phyloP scores from a whole-genome alignment of 768 basidiomycete species.

The Kwoniella mangroviensis region DNA sequence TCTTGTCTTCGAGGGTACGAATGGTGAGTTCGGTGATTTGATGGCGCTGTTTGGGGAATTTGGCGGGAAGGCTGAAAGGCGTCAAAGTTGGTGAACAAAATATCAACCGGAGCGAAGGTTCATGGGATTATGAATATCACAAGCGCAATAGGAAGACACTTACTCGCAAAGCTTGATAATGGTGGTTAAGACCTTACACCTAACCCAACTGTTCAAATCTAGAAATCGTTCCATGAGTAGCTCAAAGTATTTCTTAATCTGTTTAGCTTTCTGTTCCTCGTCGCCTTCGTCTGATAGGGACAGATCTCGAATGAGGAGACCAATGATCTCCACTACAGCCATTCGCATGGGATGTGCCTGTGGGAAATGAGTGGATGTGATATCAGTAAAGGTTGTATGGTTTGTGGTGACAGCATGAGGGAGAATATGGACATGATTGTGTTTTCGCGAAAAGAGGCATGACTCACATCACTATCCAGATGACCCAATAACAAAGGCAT shows the following conservation, averaged over 20 bases:
- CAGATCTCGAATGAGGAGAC: conserved; percentile 80
- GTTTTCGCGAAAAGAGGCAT: neutral
- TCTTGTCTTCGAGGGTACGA: conserved; percentile 84
- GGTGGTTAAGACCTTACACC: conserved; percentile 80
- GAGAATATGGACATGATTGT: too few relatives aligned
- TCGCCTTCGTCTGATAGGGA: conserved; percentile 63
- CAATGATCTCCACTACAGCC: conserved; percentile 88
- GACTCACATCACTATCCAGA: conserved; percentile 82
- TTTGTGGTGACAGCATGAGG: too few relatives aligned
- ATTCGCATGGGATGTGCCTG: conserved; percentile 96
- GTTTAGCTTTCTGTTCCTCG: conserved; percentile 64
- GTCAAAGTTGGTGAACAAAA: too few relatives aligned
- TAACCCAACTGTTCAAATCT: conserved; percentile 87
- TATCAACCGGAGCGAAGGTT: too few relatives aligned
- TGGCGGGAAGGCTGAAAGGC: conserved; percentile 63
- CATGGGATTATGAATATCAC: too few relatives aligned
- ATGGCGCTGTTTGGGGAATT: conserved; percentile 85
- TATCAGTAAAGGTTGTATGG: neutral
- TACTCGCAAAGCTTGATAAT: conserved; percentile 76
- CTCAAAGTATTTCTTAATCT: conserved; percentile 79
- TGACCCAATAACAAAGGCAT: conserved; percentile 81
- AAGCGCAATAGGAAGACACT: conserved; percentile 45
- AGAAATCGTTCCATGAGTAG: conserved; percentile 83
- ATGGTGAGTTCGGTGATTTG: conserved; percentile 76
- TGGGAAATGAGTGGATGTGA: neutral